Evolutionary conservation across 768 basidiomycete genomes (phyloP), one percentile per base, ranked within the genome.

Genomic region (Tremella mesenterica): DNA sequence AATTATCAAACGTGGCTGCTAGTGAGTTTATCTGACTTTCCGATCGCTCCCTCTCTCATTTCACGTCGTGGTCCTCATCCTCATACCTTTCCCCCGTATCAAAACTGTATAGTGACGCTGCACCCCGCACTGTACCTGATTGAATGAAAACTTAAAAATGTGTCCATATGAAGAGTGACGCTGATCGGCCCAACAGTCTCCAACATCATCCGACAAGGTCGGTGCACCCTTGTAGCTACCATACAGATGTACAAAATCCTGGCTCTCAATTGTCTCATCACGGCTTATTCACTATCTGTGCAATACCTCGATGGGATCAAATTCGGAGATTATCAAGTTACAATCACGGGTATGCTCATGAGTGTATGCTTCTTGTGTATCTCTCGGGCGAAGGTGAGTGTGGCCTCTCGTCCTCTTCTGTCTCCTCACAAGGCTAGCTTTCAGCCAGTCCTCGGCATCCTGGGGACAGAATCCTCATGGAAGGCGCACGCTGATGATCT

Each of bases 171-270:
- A 7, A 8, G 26, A 43, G 8, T 7, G 26, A 7, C 41, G 26
- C 41, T 20, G 41, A n/a, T 8, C 41, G 34, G 34, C 34, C 18
- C 10, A 30, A 7, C 57, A 92, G 90, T 99, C 65, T 85, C 88
- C 18, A 91, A 93, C 70, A 96, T 99, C 71, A 95, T 99, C 61
- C 83, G 95, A 18, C 95, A 97, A 75, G 95, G 95, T 21, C 88
- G 95, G 26, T 97, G 95, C 77, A 99, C 95, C 0, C 82, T 99
- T 16, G 95, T 97, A 41, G 95, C 95, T 1, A 99, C 95, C 2
- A 86, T 93, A 50, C 95, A 99, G 76, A 99, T 99, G 95, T 99
- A 96, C 82, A 95, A 96, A 78, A 99, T 99, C 61, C 78, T 99
- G 31, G 95, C 93, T 1, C 76, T 99, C 52, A 99, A 97, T 71